These are phyloP conservation scores for Baeospora myosura DNA, from an alignment of 1,284 basidiomycete species.

Conservation along the genomic window DNA sequence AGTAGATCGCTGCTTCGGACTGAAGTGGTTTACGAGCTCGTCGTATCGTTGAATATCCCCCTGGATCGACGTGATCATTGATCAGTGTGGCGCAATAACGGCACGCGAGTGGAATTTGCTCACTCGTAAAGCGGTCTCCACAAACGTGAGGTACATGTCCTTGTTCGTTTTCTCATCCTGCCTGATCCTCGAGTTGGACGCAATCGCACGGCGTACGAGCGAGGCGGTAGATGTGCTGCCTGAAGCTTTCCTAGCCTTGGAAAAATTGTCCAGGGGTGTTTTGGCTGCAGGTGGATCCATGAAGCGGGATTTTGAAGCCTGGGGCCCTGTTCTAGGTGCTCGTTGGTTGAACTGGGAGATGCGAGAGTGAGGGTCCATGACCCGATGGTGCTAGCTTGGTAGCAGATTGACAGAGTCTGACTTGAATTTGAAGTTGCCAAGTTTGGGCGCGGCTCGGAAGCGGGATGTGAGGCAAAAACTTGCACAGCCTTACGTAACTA, in stretches of 20 bases:
- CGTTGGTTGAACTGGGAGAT: slow-evolving; percentile 61
- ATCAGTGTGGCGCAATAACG: slow-evolving; percentile 18
- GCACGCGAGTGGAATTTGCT: slow-evolving; percentile 71
- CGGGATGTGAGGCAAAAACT: too few species aligned
- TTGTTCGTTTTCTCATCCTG: slow-evolving; percentile 67
- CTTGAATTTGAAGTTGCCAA: too few species aligned
- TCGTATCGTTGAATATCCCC: slow-evolving; percentile 62
- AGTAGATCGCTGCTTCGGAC: slow-evolving; percentile 33
- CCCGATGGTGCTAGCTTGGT: too few species aligned
- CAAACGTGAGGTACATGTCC: slow-evolving; percentile 81
- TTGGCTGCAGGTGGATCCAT: slow-evolving; percentile 36
- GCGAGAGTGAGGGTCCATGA: slow-evolving; percentile 72
- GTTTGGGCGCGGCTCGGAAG: too few species aligned
- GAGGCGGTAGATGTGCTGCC: slow-evolving; percentile 18
- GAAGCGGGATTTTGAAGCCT: slow-evolving; percentile 33
- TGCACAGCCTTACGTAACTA: too few species aligned
- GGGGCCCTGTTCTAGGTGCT: slow-evolving; percentile 57
- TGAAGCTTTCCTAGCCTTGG: slow-evolving; percentile 26
- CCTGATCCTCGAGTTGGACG: slow-evolving; percentile 70
- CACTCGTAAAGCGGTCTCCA: slow-evolving; percentile 76
- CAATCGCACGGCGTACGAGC: slow-evolving; percentile 51
- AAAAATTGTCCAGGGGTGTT: slow-evolving; percentile 24
- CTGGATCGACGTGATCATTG: too few species aligned
- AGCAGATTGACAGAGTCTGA: slow-evolving; percentile 2
- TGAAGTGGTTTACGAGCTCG: slow-evolving; percentile 68